Conservation (phyloP, 225 moss, liverwort and hornwort species). For the Antitrichia curtipendula region DNA sequence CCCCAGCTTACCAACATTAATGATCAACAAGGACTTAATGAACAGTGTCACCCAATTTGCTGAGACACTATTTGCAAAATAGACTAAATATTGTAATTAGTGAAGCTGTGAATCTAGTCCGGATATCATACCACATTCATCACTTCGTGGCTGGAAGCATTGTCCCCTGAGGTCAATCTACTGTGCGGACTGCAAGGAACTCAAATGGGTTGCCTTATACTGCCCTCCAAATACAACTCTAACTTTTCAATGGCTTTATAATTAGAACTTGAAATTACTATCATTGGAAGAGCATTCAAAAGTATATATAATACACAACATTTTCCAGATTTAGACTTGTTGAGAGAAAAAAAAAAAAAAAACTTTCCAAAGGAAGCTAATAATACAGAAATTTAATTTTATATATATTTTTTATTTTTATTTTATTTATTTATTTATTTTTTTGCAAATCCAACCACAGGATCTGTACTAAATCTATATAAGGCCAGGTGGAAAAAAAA, state of each 20-base stretch:
- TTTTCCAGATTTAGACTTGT: background rate
- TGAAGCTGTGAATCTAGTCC: background rate
- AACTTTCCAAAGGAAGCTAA: too few relatives aligned
- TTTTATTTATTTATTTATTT: too few relatives aligned
- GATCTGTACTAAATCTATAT: background rate
- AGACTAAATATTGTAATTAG: background rate
- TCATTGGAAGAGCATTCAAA: background rate
- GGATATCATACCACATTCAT: background rate
- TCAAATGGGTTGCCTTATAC: background rate
- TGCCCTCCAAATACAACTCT: background rate
- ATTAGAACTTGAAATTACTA: background rate
- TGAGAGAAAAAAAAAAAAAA: background rate
- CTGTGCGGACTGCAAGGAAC: background rate
- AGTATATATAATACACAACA: background rate
- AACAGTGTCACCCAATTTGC: background rate
- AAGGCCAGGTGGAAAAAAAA: fast-evolving
- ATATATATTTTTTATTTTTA: too few relatives aligned
- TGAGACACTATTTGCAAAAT: background rate
- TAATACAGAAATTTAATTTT: too few relatives aligned
- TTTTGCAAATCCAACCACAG: background rate
- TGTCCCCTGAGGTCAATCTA: too few relatives aligned
- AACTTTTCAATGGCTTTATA: background rate
- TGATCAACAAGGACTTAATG: background rate
- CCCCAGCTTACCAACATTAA: too few relatives aligned
- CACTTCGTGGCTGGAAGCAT: background rate